phyloP scores from a whole-genome alignment of 1,284 basidiomycete species.

The Ustilago xerochloae region DNA sequence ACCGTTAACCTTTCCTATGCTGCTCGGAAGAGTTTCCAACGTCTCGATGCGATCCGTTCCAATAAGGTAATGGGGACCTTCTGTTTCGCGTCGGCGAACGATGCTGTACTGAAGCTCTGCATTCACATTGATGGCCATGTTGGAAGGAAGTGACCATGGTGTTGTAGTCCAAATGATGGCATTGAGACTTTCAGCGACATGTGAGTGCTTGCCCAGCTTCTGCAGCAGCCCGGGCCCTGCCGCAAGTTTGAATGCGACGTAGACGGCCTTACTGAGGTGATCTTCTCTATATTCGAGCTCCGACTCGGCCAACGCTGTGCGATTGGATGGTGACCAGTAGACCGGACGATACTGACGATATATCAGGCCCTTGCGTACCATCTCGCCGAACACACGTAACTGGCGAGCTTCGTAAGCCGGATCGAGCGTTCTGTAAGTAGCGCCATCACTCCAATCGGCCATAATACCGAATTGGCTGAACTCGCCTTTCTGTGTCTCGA shows the following conservation, averaged over 20 bases:
- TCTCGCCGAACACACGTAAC: conserved; percentile 83
- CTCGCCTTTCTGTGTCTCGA: conserved; percentile 81
- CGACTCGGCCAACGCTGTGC: conserved; percentile 93
- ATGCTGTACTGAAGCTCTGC: conserved; percentile 79
- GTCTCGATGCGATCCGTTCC: conserved; percentile 76
- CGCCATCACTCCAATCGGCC: conserved; percentile 84
- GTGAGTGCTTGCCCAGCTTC: conserved; percentile 33
- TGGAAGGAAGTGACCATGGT: conserved; percentile 95
- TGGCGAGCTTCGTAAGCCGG: conserved; percentile 89
- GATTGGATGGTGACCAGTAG: conserved; percentile 93
- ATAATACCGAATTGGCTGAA: conserved; percentile 88
- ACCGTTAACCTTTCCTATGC: not conserved
- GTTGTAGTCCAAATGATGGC: conserved; percentile 98
- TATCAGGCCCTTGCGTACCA: conserved; percentile 84
- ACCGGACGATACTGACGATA: conserved; percentile 89
- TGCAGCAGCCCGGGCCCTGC: conserved; percentile 18
- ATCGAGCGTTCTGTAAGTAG: conserved; percentile 79
- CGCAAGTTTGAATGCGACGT: conserved; percentile 78
- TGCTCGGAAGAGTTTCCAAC: conserved; percentile 18
- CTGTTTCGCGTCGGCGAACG: conserved; percentile 69
- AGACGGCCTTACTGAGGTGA: conserved; percentile 87
- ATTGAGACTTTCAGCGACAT: conserved; percentile 70
- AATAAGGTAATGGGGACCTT: conserved; percentile 73
- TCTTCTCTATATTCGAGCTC: conserved; percentile 91
- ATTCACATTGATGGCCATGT: conserved; percentile 92